phyloP scores from a whole-genome alignment of 169 alveolate genomes.

The Plasmodium reichenowi region DNA sequence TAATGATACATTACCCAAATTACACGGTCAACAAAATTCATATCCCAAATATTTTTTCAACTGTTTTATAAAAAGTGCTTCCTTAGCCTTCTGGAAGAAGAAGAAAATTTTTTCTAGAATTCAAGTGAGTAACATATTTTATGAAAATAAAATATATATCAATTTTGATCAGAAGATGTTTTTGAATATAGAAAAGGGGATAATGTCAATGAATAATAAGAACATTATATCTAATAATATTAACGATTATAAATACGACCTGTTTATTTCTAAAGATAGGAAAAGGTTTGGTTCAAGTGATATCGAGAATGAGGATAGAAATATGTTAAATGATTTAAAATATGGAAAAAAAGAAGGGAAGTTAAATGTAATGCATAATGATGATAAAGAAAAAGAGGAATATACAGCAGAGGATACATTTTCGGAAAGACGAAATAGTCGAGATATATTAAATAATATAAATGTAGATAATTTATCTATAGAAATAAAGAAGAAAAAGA shows the following conservation, averaged over 20 bases:
- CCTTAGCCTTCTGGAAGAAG: constrained; percentile 74
- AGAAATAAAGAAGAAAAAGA: constrained; percentile 66
- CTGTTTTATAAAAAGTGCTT: constrained; percentile 76
- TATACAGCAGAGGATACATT: neutral
- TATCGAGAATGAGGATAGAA: neutral
- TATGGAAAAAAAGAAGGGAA: neutral
- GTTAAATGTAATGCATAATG: neutral
- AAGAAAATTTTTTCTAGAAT: constrained; percentile 63
- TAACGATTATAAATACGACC: constrained; percentile 64
- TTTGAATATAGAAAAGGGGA: constrained; percentile 73
- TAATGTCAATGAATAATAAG: constrained; percentile 52
- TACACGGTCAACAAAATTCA: constrained; percentile 69
- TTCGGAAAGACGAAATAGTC: constrained; percentile 29
- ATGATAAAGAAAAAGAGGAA: constrained; percentile 13
- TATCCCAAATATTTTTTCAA: constrained; percentile 79
- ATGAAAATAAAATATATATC: constrained; percentile 58
- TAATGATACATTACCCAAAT: constrained; percentile 28
- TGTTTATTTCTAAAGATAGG: constrained; percentile 29
- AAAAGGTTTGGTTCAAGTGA: neutral
- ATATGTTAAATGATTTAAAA: neutral
- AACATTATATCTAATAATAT: constrained; percentile 74
- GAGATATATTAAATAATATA: constrained; percentile 58
- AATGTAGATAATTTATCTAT: constrained; percentile 32
- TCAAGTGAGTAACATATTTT: constrained; percentile 72
- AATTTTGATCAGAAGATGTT: constrained; percentile 76